A percentile compares a stretch with the other conserved stretches of the same genome.
Conservation (phyloP, 129 eudicot genomes). For the Flaveria brownii region DNA sequence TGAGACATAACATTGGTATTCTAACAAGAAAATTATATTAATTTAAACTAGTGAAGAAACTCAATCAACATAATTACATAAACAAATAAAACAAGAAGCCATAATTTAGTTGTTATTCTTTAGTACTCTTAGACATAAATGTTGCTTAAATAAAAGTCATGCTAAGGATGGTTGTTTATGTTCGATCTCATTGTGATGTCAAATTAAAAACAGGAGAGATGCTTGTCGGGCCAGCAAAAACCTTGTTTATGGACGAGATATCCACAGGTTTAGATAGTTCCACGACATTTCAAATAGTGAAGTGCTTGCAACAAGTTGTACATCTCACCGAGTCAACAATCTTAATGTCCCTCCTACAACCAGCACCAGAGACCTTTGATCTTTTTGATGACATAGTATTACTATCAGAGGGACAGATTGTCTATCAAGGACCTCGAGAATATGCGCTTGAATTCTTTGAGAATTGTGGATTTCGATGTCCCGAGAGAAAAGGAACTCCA, state of each 20-base stretch:
- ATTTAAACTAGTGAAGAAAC: background rate
- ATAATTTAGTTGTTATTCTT: background rate
- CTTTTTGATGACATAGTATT: conserved; percentile 77
- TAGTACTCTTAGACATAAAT: background rate
- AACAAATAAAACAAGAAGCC: background rate
- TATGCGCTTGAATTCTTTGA: conserved; percentile 70
- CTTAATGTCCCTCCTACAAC: conserved; percentile 82
- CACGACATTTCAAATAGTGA: conserved; percentile 85
- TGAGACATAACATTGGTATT: background rate
- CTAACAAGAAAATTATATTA: background rate
- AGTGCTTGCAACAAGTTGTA: conserved; percentile 79
- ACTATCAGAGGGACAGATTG: conserved; percentile 83
- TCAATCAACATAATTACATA: background rate
- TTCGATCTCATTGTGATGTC: background rate
- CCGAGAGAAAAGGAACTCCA: conserved; percentile 78
- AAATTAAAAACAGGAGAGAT: conserved; percentile 61
- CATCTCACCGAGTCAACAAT: conserved; percentile 73
- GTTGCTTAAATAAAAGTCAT: background rate
- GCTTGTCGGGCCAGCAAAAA: conserved; percentile 90
- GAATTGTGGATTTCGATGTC: conserved; percentile 76
- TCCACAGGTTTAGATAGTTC: conserved; percentile 93
- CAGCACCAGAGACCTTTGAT: conserved; percentile 88
- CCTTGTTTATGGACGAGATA: conserved; percentile 88
- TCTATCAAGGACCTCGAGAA: conserved; percentile 81
- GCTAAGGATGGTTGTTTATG: background rate